Evolutionary conservation across 129 eudicot species (phyloP).

Genomic region (Chrysanthemum makinoi): DNA sequence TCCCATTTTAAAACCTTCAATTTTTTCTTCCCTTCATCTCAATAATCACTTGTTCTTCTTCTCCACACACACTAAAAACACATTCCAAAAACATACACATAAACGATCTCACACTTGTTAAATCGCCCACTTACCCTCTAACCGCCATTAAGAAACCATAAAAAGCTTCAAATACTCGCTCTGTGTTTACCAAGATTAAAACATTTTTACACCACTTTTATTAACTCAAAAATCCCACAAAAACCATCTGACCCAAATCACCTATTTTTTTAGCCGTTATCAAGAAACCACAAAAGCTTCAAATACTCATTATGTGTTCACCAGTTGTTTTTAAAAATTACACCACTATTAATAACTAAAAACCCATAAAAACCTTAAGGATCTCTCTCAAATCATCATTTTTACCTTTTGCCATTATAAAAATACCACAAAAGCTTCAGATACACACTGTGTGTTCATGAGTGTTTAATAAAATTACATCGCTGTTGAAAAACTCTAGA

Average conservation of each 20-base stretch:
- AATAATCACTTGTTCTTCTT: conserved; percentile 21
- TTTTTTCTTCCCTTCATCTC: conserved; percentile 16
- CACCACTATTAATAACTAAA: not conserved
- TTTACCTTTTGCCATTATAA: no score
- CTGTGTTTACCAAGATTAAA: not conserved
- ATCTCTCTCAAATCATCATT: no score
- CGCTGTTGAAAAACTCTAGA: no score
- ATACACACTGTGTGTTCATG: no score
- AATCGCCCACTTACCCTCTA: no score
- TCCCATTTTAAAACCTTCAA: conserved; percentile 21
- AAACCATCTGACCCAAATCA: not conserved
- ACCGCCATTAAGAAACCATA: no score
- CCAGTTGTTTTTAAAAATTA: not conserved
- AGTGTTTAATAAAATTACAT: no score
- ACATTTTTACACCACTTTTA: conserved; percentile 12
- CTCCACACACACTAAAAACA: not conserved
- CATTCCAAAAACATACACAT: not conserved
- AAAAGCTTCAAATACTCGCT: conserved; percentile 28
- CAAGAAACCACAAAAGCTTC: no score
- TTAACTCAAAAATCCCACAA: not conserved
- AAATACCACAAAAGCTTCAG: no score
- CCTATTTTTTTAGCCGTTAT: no score
- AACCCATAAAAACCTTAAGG: no score
- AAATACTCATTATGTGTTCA: no score
- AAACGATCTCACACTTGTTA: not conserved